A percentile compares a stretch with the other conserved stretches of the same genome.
These are phyloP conservation scores for Coelastrella sp. DNA, from an alignment of 139 green algal species.

Conservation along the genomic window DNA sequence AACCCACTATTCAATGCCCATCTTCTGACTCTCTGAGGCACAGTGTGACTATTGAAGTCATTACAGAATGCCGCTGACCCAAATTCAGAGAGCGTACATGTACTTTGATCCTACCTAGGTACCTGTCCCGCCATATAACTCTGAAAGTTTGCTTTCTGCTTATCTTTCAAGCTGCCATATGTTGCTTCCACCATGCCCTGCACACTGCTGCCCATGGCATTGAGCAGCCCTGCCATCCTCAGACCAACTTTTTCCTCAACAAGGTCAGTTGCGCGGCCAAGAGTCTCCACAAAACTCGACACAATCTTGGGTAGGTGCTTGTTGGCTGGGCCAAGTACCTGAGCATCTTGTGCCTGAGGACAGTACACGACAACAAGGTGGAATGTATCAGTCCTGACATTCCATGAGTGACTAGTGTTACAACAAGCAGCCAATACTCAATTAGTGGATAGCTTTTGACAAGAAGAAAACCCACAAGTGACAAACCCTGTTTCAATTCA, in stretches of 20 bases:
- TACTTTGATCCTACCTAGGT: slow-evolving; percentile 22
- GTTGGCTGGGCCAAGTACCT: slow-evolving; percentile 61
- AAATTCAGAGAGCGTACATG: too few species aligned
- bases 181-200: slow-evolving; percentile 12
- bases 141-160: slow-evolving; percentile 48
- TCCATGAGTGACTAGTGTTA: neutral
- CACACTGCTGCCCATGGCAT: slow-evolving; percentile 55
- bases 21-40: too few species aligned
- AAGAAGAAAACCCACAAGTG: neutral
- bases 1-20: too few species aligned
- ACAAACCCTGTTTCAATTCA: neutral
- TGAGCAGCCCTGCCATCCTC: slow-evolving; percentile 64
- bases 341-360: slow-evolving; percentile 52
- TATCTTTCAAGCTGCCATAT: slow-evolving; percentile 34
- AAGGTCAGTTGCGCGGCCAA: slow-evolving; percentile 62
- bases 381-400: neutral
- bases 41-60: neutral
- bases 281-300: slow-evolving; percentile 54
- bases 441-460: slow-evolving; percentile 23
- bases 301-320: slow-evolving; percentile 69
- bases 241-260: slow-evolving; percentile 46
- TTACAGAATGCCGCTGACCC: neutral
- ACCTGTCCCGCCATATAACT: slow-evolving; percentile 36
- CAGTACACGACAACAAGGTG: neutral
- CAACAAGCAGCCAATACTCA: neutral